Evolutionary conservation across 2,329 filamentous ascomycete species (phyloP).

Genomic region (Fusarium pseudoanthophilum): DNA sequence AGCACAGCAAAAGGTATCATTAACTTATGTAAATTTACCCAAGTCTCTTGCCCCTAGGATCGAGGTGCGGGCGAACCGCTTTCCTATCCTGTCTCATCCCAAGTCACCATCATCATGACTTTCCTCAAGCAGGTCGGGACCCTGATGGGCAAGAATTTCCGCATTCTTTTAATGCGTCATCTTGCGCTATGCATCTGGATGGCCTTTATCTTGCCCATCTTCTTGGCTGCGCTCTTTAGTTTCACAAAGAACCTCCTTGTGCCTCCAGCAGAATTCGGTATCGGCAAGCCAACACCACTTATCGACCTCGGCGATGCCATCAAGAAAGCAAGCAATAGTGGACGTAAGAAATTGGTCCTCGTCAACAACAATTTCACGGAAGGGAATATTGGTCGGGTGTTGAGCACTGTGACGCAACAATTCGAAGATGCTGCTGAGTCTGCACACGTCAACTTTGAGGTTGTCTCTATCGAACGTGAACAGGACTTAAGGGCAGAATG

Average conservation of each 20-base stretch:
- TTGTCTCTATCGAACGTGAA: slow-evolving; percentile 64
- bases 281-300: slow-evolving; percentile 71
- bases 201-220: slow-evolving; percentile 68
- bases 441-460: slow-evolving; percentile 65
- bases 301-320: slow-evolving; percentile 74
- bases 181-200: slow-evolving; percentile 62
- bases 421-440: slow-evolving; percentile 64
- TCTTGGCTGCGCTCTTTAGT: slow-evolving; percentile 68
- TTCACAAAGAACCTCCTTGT: slow-evolving; percentile 87
- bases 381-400: slow-evolving; percentile 78
- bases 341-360: slow-evolving; percentile 77
- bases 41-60: not conserved
- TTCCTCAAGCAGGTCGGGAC: slow-evolving; percentile 69
- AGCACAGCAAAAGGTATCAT: not conserved
- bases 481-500: slow-evolving; percentile 72
- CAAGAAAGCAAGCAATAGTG: slow-evolving; percentile 60
- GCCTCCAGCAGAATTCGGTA: slow-evolving; percentile 78
- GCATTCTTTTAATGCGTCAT: slow-evolving; percentile 67
- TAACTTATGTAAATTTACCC: not conserved
- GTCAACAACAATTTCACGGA: slow-evolving; percentile 78
- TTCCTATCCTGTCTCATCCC: not conserved
- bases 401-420: slow-evolving; percentile 69
- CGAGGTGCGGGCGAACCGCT: not conserved
- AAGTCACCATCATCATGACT: slow-evolving; percentile 54
- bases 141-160: slow-evolving; percentile 70